A percentile compares a stretch with the other conserved stretches of the same genome.
phyloP scores from a whole-genome alignment of 352 stramenopile genomes.

The Phytophthora podocarpi region DNA sequence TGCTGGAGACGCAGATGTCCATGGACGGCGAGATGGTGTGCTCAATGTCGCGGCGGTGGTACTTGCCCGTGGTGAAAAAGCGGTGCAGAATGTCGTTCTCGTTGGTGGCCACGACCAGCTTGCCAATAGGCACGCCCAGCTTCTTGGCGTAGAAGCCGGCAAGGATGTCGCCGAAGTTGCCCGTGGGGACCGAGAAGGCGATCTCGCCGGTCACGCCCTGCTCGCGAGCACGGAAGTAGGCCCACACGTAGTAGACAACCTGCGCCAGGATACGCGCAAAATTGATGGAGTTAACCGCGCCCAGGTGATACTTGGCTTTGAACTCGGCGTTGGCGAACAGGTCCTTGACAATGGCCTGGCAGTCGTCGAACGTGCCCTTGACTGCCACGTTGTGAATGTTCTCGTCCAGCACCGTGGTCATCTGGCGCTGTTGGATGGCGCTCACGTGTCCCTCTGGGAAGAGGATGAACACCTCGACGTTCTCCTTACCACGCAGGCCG shows the following conservation, averaged over 20 bases:
- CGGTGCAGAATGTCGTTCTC: conserved; percentile 99
- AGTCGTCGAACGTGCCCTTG: conserved; percentile 98
- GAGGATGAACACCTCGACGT: conserved; percentile 98
- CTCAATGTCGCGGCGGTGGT: conserved; percentile 92
- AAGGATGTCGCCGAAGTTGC: conserved; percentile 99
- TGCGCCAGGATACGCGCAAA: conserved; percentile 99
- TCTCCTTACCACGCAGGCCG: conserved; percentile 96
- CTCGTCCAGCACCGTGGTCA: conserved; percentile 97
- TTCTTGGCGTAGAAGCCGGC: conserved; percentile 97
- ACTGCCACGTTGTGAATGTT: conserved; percentile 98
- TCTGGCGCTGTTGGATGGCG: conserved; percentile 98
- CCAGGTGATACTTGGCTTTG: conserved; percentile 92
- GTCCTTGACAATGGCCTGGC: conserved; percentile 99
- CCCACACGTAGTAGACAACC: conserved; percentile 99
- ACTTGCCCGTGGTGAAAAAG: conserved; percentile 98
- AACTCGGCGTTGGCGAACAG: conserved; percentile 95
- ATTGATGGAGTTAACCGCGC: conserved; percentile 99
- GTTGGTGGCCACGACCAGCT: conserved; percentile 98
- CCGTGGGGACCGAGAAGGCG: conserved; percentile 97
- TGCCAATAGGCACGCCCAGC: conserved; percentile 93
- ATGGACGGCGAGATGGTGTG: conserved; percentile 97
- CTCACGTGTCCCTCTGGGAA: conserved; percentile 96
- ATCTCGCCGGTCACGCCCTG: conserved; percentile 71
- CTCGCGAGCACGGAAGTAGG: conserved; percentile 92
- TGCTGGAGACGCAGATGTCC: conserved; percentile 99